phyloP scores from a whole-genome alignment of 768 basidiomycete species.

The Clathrus columnatus region DNA sequence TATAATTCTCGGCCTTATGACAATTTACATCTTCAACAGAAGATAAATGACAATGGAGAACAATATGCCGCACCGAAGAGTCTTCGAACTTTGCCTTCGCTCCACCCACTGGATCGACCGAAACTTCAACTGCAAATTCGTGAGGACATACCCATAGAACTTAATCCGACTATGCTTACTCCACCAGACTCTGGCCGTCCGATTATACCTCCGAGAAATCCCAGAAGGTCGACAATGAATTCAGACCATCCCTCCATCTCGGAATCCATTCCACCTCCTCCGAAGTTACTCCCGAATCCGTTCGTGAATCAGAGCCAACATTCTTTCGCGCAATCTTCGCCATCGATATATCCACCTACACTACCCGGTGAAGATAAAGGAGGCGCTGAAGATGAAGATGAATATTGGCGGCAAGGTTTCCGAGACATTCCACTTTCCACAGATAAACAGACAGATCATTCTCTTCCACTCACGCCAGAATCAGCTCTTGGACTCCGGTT shows the following conservation, averaged over 20 bases:
- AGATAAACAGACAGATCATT: neutral
- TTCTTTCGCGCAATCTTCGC: slow-evolving; percentile 36
- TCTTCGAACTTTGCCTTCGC: neutral
- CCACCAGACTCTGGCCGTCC: neutral
- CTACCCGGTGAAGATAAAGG: slow-evolving; percentile 28
- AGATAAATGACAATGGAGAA: neutral
- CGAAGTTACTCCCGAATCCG: neutral
- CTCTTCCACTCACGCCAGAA: neutral
- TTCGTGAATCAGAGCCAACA: slow-evolving; percentile 7
- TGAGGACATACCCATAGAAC: neutral
- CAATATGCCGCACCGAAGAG: neutral
- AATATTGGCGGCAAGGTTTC: slow-evolving; percentile 6
- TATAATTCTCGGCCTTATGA: neutral
- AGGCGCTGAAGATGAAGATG: slow-evolving; percentile 11
- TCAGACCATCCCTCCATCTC: neutral
- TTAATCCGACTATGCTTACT: neutral
- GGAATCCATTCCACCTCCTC: neutral
- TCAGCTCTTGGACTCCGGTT: neutral
- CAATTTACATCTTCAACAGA: neutral
- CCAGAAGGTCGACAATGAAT: neutral
- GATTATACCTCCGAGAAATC: neutral
- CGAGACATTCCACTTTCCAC: neutral
- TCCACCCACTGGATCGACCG: neutral
- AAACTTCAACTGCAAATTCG: neutral
- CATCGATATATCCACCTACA: slow-evolving; percentile 42